Evolutionary conservation across 305 asterid species (phyloP), one percentile per base, ranked within the genome.

Genomic region (Galium porrigens): DNA sequence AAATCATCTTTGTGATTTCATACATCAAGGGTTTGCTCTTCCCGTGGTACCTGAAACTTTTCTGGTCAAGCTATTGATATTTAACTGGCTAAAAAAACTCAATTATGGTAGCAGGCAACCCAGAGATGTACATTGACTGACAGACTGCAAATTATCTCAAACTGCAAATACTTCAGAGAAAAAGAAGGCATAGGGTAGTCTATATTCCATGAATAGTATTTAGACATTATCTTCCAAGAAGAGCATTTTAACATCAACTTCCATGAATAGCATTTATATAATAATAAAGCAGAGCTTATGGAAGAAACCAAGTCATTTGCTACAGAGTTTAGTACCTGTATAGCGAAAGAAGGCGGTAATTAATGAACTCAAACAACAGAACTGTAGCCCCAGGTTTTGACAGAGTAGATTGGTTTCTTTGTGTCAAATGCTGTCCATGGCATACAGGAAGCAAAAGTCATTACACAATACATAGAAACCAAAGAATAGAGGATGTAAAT

Each of bases 321-420:
- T 64, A 36, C 68, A 48, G 68, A 52, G 59, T 62, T 63, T 53
- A 67, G 25, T 73, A 88, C 99, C 99, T 89, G 92, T 92, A 92
- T 39, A 92, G 82, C 18, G 95, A 82, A 82, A 92, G 95, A 77
- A 92, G 81, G 61, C 99, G 99, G 69, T 85, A 92, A 83, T 92
- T 92, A 70, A 92, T 75, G 77, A 92, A 84, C 79, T 92, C 99
- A 80, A 92, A 90, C 72, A 92, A 83, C 85, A 92, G 81, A 71
- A 89, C 70, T 53, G 84, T 76, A 69, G 91, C 86, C 73, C 91
- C 90, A 63, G 97, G 94, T 84, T 83, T 92, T 78, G 81, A 81
- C 72, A 84, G 76, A 56, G 84, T 78, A 70, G 83, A 64, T 69
- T 78, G 94, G 74, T 83, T 89, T 76, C 90, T 89, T 82, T 85